phyloP scores from a whole-genome alignment of 305 asterid genomes.

The Solanum chacoense region DNA sequence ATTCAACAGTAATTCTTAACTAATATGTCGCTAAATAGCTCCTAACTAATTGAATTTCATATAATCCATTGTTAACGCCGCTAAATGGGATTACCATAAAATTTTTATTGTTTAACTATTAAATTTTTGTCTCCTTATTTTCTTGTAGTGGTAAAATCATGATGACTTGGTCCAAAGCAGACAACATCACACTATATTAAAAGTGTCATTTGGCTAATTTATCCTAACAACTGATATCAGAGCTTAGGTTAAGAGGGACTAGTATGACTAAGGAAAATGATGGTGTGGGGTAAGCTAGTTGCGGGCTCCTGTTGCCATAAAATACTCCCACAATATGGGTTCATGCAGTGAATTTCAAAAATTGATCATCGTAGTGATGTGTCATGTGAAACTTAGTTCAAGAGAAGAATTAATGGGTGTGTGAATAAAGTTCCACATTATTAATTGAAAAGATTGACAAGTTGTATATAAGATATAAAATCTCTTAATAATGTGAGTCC shows the following conservation, averaged over 20 bases:
- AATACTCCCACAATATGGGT: background rate
- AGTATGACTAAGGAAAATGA: background rate
- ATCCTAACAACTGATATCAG: background rate
- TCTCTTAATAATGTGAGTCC: background rate
- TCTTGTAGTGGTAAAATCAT: background rate
- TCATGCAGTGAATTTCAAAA: background rate
- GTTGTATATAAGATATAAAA: background rate
- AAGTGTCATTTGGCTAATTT: background rate
- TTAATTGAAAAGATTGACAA: background rate
- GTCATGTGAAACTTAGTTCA: background rate
- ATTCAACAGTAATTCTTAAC: too few relatives aligned
- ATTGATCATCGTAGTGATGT: background rate
- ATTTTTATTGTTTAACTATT: too few relatives aligned
- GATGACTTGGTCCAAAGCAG: fast-evolving
- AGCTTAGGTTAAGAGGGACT: background rate
- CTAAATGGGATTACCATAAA: background rate
- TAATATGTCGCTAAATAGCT: too few relatives aligned
- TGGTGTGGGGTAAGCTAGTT: background rate
- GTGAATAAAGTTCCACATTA: background rate
- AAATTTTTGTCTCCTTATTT: too few relatives aligned
- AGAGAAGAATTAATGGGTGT: fast-evolving
- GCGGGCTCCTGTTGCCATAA: background rate
- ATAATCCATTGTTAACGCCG: fast-evolving
- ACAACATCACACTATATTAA: background rate
- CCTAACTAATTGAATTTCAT: background rate